Conservation (phyloP, 495 filamentous ascomycete species). For the Acidomyces sp. region DNA sequence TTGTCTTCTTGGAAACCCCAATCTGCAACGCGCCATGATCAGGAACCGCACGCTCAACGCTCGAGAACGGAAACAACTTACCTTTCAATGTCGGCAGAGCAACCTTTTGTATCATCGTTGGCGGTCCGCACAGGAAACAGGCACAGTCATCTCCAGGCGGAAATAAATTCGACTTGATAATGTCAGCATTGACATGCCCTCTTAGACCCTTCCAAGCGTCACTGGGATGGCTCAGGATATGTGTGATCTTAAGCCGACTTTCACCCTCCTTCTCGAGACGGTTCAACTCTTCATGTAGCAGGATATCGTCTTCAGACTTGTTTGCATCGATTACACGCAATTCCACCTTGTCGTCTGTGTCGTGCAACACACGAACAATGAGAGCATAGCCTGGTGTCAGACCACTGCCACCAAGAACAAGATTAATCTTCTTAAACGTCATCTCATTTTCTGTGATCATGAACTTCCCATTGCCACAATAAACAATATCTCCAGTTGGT, state of each 20-base stretch:
- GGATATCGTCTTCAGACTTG: constrained; percentile 31
- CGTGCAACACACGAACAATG: constrained; percentile 21
- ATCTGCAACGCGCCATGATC: background rate
- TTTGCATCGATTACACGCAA: constrained; percentile 30
- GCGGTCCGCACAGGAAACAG: constrained; percentile 28
- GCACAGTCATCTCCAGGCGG: constrained; percentile 20
- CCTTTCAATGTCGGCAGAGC: constrained; percentile 26
- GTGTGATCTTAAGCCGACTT: constrained; percentile 25
- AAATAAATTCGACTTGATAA: constrained; percentile 26
- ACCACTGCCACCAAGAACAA: constrained; percentile 18
- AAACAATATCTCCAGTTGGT: constrained; percentile 21
- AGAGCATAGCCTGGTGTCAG: constrained; percentile 29
- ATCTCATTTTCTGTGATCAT: constrained; percentile 14
- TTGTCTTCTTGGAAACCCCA: constrained; percentile 14
- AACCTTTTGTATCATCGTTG: constrained; percentile 29
- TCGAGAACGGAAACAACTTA: constrained; percentile 1
- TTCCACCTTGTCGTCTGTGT: constrained; percentile 18
- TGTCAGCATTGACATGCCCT: constrained; percentile 24
- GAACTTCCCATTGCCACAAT: constrained; percentile 19
- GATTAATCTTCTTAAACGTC: constrained; percentile 17
- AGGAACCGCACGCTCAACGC: background rate
- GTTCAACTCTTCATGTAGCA: constrained; percentile 21
- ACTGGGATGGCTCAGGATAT: constrained; percentile 27
- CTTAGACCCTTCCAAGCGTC: constrained; percentile 26
- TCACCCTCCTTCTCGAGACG: constrained; percentile 21